Base-by-base conservation (phyloP, 306 rosid genomes). In the Dryas alaskensis region DNA sequence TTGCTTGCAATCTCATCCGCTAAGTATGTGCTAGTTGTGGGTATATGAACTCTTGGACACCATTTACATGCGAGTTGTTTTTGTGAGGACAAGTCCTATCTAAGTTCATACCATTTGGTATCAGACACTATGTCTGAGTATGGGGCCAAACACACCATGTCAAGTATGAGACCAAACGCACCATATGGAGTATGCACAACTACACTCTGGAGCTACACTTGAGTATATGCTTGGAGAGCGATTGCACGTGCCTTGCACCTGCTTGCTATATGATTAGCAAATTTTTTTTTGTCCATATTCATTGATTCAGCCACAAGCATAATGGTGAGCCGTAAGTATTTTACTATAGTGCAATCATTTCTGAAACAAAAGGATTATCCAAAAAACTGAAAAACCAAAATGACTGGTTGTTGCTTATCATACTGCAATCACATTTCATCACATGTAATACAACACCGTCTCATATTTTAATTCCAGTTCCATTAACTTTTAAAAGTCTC, bases 401-500 rank as follows among this genome's bases (percentile, higher is more conserved):
- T 31, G 37, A 31, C 37, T 31, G 37, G 37, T 31, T 31, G 2
- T 1, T 25, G 37, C 4, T 37, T 13, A 6, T 37, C 43, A 12
- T 25, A 4, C 65, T 37, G 12, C 6, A 45, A 7, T 60, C 19
- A 37, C 5, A 12, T 22, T 37, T 60, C 1, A 59, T 0, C 2
- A 39, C 5, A 39, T 6, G 5, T 7, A 8, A 17, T 40, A 42
- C 4, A 40, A 62, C 47, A 62, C 9, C 31, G 25, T 13, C 45
- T 2, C 65, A 45, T 7, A 70, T 57, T 72, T 50, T 25, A 9
- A 60, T 25, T 72, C 54, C 54, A 7, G 76, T 46, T 45, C 67
- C 57, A 58, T 42, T 25, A 4, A 58, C 67, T 44, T 72, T 25
- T n/a, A 46, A 45, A 4, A 46, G 58, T 72, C 37, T 72, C 37